Percentiles rank a stretch among this genome's conserved stretches.
phyloP scores from a whole-genome alignment of 768 basidiomycete species.

The Lactarius indigo region DNA sequence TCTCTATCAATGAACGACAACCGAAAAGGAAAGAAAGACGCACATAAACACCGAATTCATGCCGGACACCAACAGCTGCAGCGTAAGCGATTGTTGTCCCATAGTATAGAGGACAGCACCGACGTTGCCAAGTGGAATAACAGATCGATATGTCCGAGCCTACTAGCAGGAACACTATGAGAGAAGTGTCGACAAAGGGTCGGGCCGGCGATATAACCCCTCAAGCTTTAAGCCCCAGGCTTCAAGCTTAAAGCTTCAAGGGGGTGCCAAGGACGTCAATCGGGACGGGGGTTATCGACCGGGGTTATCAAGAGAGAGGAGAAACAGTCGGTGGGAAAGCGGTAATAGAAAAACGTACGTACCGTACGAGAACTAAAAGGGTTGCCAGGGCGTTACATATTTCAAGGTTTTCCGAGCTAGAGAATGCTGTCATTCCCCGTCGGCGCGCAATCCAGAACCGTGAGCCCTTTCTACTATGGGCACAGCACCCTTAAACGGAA shows the following conservation, averaged over 20 bases:
- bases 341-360: not conserved
- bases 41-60: not conserved
- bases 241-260: no score
- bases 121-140: not conserved
- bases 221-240: not conserved
- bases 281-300: not conserved
- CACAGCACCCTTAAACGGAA: no score
- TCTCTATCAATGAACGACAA: not conserved
- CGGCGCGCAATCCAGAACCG: no score
- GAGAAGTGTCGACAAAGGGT: not conserved
- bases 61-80: not conserved
- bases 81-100: not conserved
- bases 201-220: not conserved
- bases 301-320: not conserved
- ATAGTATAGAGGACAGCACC: not conserved
- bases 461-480: no score
- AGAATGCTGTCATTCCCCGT: no score
- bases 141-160: not conserved
- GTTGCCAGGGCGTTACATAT: no score
- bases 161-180: not conserved
- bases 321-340: not conserved
- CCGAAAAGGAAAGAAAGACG: not conserved
- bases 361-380: not conserved
- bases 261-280: not conserved
- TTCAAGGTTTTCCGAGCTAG: no score